These are phyloP conservation scores for Erodium trifolium DNA, from an alignment of 441 rosid genomes.

Conservation along the genomic window DNA sequence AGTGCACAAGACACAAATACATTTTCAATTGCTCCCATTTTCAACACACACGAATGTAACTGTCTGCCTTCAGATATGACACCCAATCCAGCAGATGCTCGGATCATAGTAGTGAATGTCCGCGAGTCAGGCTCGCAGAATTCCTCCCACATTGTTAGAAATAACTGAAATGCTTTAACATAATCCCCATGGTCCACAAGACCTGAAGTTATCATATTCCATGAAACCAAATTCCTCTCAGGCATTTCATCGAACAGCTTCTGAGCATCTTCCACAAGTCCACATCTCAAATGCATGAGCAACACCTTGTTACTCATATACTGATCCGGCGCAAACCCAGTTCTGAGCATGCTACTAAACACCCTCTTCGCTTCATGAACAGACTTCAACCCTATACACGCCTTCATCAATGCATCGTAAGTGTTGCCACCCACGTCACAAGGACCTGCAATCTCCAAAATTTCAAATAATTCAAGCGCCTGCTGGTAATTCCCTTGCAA, in stretches of 20 bases:
- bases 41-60: conserved; percentile 57
- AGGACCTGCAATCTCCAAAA: conserved; percentile 51
- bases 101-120: conserved; percentile 48
- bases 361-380: conserved; percentile 67
- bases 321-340: conserved; percentile 48
- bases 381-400: conserved; percentile 67
- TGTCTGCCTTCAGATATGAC: conserved; percentile 51
- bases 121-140: conserved; percentile 39
- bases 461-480: conserved; percentile 77
- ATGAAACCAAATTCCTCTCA: conserved; percentile 60
- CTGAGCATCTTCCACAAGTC: conserved; percentile 69
- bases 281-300: conserved; percentile 62
- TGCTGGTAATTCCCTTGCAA: conserved; percentile 44
- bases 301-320: conserved; percentile 65
- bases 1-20: conserved; percentile 61
- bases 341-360: conserved; percentile 41
- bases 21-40: conserved; percentile 39
- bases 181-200: conserved; percentile 57
- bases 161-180: conserved; percentile 53
- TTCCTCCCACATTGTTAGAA: conserved; percentile 68
- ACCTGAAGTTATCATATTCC: conserved; percentile 54
- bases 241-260: conserved; percentile 67
- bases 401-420: conserved; percentile 62
- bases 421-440: conserved; percentile 44
- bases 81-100: conserved; percentile 63